Base-by-base conservation (phyloP, 1,139 yeast genomes). In the Groenewaldozyma sp. region DNA sequence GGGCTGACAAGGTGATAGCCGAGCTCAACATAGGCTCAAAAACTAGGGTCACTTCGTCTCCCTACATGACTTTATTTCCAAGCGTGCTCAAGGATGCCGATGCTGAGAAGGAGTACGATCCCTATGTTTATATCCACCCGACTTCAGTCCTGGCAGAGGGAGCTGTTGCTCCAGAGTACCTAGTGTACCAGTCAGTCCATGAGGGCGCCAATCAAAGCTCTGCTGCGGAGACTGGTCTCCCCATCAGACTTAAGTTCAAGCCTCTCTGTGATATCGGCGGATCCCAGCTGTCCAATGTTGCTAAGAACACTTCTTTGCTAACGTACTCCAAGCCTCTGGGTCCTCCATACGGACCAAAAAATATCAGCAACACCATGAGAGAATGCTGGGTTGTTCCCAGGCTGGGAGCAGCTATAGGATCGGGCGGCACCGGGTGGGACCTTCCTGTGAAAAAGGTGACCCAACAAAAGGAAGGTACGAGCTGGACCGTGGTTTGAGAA, bases 341-440 rank as follows among this genome's bases (percentile, higher is more conserved):
- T 0, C 82, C 84, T 41, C 95, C 95, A 2, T 78, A 84, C 53
- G 94, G 87, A 1, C 94, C 94, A 1, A 80, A 79, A 53, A 66
- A 69, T 48, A 53, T 83, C 14, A 64, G 75, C 1, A 65, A 82
- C 0, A 73, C 76, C 1, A 55, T 56, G 40, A 66, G 96, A 50
- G 91, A 82, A 53, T 84, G 94, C 50, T 87, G 86, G 62, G 95
- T 88, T 19, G 80, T 87, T 34, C 97, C 97, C 1, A 64, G 95
- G 41, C 78, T 83, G 56, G 97, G 97, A 9, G 88, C 94, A 9
- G 72, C 79, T 5, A 68, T 81, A 32, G 94, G 94, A 3, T 72
- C 78, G 27, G 95, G 94, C 22, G 84, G 87, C 19, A 71, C 82
- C 21, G 95, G 95, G 7, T 88, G 95, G 94, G 96, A 88, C 53